A percentile compares a stretch with the other conserved stretches of the same genome.
These are phyloP conservation scores for Myxozyma sirexii DNA, from an alignment of 805 yeast genomes.

Conservation along the genomic window DNA sequence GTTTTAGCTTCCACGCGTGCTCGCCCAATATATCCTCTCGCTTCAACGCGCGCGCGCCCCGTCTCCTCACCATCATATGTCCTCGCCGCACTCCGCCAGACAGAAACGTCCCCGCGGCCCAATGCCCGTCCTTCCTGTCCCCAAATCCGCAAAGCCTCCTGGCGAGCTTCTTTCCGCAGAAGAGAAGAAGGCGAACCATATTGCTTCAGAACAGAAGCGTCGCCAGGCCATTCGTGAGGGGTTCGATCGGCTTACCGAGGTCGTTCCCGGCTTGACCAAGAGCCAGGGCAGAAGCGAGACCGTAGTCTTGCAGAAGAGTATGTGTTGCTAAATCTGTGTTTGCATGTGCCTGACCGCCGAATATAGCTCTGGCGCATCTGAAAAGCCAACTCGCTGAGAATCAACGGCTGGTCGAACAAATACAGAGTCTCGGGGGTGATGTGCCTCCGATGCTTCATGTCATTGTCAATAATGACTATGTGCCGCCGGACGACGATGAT, in stretches of 20 bases:
- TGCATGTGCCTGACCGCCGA: no score
- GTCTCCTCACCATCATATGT: not conserved
- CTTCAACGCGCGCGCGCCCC: not conserved
- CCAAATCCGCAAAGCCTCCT: constrained; percentile 35
- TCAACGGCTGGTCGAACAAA: constrained; percentile 37
- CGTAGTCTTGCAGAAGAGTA: constrained; percentile 62
- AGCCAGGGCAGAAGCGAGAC: constrained; percentile 80
- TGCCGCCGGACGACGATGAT: constrained; percentile 12
- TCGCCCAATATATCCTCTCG: no score
- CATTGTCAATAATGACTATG: constrained; percentile 15
- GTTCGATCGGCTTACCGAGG: constrained; percentile 70
- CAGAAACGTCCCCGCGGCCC: not conserved
- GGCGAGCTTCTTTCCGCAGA: constrained; percentile 39
- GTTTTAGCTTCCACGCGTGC: no score
- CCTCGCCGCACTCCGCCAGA: not conserved
- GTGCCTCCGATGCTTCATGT: constrained; percentile 26
- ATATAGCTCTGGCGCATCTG: constrained; percentile 43
- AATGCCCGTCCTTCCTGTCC: constrained; percentile 24
- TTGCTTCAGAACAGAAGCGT: constrained; percentile 83
- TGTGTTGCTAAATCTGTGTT: constrained; percentile 8
- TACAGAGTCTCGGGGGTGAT: constrained; percentile 26
- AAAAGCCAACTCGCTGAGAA: constrained; percentile 41
- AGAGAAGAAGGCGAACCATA: constrained; percentile 61
- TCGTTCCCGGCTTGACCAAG: constrained; percentile 73
- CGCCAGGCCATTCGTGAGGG: constrained; percentile 82